Conservation (phyloP, 2,329 filamentous ascomycete genomes). For the Sclerotinia glacialis region DNA sequence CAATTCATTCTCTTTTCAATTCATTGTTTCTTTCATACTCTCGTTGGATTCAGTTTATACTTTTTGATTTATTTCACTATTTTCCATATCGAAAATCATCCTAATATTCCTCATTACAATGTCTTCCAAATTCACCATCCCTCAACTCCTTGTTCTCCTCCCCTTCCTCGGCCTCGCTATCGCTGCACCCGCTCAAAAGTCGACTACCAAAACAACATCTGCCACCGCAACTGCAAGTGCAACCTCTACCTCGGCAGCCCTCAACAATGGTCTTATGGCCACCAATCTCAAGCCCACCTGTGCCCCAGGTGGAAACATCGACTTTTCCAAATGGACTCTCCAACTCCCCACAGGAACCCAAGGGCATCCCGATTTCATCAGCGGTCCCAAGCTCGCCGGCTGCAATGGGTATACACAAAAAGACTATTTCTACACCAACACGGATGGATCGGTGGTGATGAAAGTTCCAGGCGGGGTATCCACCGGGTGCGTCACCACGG, state of each 20-base stretch:
- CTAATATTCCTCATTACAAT: constrained; percentile 8
- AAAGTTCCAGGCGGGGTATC: constrained; percentile 42
- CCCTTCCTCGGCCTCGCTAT: constrained; percentile 12
- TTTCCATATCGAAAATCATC: too few relatives aligned
- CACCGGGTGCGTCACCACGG: constrained; percentile 42
- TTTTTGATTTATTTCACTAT: background rate
- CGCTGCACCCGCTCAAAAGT: constrained; percentile 8
- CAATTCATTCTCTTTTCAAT: background rate
- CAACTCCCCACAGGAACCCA: constrained; percentile 42
- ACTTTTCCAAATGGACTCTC: constrained; percentile 41
- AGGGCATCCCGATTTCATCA: constrained; percentile 38
- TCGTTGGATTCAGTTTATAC: background rate
- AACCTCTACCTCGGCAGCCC: background rate
- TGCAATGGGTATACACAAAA: constrained; percentile 41
- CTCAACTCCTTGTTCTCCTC: constrained; percentile 16
- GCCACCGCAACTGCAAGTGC: too few relatives aligned
- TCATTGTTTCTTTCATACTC: background rate
- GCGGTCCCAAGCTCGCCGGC: constrained; percentile 38
- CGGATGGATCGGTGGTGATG: constrained; percentile 42
- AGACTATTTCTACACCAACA: constrained; percentile 41
- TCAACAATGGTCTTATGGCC: background rate
- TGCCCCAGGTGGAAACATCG: constrained; percentile 40
- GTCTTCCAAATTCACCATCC: constrained; percentile 11
- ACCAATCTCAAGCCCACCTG: constrained; percentile 23
- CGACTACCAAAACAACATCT: background rate